Percentiles rank a stretch among this genome's conserved stretches.
Conservation (phyloP, 2,329 filamentous ascomycete genomes). For the Phoma sp. region DNA sequence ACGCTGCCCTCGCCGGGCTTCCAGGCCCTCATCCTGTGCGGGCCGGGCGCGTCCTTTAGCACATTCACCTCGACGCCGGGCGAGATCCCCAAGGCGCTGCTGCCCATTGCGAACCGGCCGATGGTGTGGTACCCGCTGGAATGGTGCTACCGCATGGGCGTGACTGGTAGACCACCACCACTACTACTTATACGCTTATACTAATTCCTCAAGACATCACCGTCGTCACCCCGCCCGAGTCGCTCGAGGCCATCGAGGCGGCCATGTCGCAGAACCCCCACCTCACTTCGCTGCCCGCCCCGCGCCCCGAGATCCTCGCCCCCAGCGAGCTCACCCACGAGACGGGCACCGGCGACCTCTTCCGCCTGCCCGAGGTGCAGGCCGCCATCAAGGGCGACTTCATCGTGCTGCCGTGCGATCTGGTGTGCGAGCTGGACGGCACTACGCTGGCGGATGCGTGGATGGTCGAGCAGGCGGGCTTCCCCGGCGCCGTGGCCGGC, state of each 20-base stretch:
- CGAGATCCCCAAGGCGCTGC: conserved; percentile 80
- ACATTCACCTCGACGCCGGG: conserved; percentile 83
- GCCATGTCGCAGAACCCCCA: conserved; percentile 81
- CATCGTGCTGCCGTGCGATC: conserved; percentile 87
- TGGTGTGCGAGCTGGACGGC: conserved; percentile 88
- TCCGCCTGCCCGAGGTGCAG: conserved; percentile 83
- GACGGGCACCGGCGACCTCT: conserved; percentile 86
- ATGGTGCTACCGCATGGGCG: conserved; percentile 82
- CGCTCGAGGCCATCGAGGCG: conserved; percentile 70
- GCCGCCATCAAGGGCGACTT: conserved; percentile 84
- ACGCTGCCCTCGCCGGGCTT: conserved; percentile 78
- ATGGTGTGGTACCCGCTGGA: conserved; percentile 93
- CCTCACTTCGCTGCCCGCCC: conserved; percentile 75
- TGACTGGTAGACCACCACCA: conserved; percentile 67
- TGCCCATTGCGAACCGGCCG: conserved; percentile 83
- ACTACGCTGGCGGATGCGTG: conserved; percentile 86
- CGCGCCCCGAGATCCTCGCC: conserved; percentile 77
- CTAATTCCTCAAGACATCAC: too few relatives aligned
- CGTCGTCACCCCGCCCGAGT: conserved; percentile 64
- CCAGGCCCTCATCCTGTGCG: conserved; percentile 83
- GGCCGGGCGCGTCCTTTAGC: conserved; percentile 80
- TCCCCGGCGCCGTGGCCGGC: conserved; percentile 66
- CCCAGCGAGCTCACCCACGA: conserved; percentile 80
- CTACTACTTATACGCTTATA: too few relatives aligned
- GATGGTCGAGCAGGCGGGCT: conserved; percentile 82